Evolutionary conservation across 352 stramenopile genomes (phyloP), one percentile per base, ranked within the genome.

Genomic region (Aphanomyces invadans): DNA sequence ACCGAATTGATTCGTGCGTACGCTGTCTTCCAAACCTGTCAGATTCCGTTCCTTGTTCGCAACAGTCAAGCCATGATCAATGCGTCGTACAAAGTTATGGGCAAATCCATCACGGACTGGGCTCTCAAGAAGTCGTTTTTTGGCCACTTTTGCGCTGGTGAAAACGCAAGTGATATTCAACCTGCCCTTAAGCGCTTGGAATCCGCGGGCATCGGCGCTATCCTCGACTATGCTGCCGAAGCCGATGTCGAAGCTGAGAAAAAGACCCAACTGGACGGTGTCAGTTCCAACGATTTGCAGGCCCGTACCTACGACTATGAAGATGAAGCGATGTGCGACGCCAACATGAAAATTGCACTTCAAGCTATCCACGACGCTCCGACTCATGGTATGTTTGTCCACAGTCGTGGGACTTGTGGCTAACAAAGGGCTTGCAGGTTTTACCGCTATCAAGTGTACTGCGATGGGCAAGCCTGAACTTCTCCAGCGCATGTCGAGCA

Each of bases 211-310:
- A 95, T 99, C 56, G 91, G 92, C 11, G 85, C 81, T 33, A 99
- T 99, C 65, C 75, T 99, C 10, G 97, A 99, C 75, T 99, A 98
- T 77, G 96, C 96, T 2, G 96, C 95, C 7, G 96, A 99, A 70
- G 86, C 84, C 33, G 91, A 97, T 67, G 82, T 96, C 4, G 81
- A 86, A 64, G 74, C 92, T 63, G 83, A 81, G 45, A 86, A 81
- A 36, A 70, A 64, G 42, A 51, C 55, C 10, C 79, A 89, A 51
- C 70, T 93, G 10, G 89, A 86, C 60, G 83, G 86, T 28, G 83
- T 90, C 31, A 78, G 77, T 44, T 81, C 94, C 66, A 94, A 88
- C 71, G 77, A 92, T 55, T 72, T 94, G n/a, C 76, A 76, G 5
- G 94, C 89, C 23, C 89, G 95, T 59, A 93, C 90, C n/a, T 99